phyloP scores from a whole-genome alignment of 2,329 filamentous ascomycete species.

The Sporothrix schenckii region DNA sequence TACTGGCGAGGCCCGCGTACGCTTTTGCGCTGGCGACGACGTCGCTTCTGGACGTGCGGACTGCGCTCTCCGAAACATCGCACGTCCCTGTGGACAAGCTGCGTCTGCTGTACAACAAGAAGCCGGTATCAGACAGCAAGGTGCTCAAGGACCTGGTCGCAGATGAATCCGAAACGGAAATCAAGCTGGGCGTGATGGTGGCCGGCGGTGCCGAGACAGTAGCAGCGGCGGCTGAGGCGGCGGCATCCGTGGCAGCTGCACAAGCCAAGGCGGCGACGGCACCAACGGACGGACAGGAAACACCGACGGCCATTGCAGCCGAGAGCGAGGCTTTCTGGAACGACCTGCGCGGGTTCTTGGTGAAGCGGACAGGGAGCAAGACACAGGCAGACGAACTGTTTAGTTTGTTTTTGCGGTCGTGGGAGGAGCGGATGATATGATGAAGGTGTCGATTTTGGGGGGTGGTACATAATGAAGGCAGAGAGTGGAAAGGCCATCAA shows the following conservation, averaged over 20 bases:
- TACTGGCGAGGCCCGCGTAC: conserved; percentile 50
- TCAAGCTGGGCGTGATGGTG: conserved; percentile 84
- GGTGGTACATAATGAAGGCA: background rate
- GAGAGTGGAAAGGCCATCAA: background rate
- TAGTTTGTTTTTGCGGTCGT: conserved; percentile 70
- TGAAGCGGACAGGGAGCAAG: conserved; percentile 76
- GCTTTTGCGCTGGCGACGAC: conserved; percentile 64
- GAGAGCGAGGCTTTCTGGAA: conserved; percentile 79
- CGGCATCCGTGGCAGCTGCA: conserved; percentile 43
- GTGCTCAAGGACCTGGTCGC: conserved; percentile 71
- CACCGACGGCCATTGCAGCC: conserved; percentile 18
- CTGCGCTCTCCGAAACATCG: conserved; percentile 64
- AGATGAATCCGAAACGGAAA: conserved; percentile 47
- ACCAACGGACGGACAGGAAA: conserved; percentile 47
- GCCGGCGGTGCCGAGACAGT: conserved; percentile 66
- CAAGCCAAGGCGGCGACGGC: background rate
- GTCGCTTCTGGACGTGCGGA: conserved; percentile 78
- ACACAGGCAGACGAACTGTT: conserved; percentile 65
- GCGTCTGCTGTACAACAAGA: conserved; percentile 83
- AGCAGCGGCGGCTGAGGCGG: conserved; percentile 40
- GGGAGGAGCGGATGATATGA: conserved; percentile 53
- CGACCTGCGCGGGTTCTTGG: conserved; percentile 79
- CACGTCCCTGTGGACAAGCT: conserved; percentile 74
- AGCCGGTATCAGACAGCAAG: conserved; percentile 78
- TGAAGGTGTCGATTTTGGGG: background rate